Percentiles rank a stretch among this genome's conserved stretches.
Evolutionary conservation across 2,329 filamentous ascomycete species (phyloP).

Genomic region (Epichloe amarillans): DNA sequence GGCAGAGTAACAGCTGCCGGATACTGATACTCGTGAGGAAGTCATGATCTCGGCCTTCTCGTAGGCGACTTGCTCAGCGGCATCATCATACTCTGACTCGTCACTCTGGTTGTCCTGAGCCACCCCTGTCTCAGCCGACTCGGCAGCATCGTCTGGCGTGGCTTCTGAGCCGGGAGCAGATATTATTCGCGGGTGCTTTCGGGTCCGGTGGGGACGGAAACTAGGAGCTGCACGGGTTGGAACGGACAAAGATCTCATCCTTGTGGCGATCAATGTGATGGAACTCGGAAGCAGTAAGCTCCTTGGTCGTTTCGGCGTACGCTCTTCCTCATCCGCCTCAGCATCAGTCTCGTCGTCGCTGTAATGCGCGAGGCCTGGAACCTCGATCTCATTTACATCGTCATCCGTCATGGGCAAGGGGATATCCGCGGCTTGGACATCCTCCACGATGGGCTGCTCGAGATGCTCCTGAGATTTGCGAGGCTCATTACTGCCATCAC

Average conservation of each 20-base stretch:
- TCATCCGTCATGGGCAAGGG: conserved; percentile 54
- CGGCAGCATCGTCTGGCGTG: not conserved
- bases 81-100: conserved; percentile 20
- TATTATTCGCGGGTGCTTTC: not conserved
- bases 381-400: conserved; percentile 69
- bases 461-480: conserved; percentile 8
- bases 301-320: conserved; percentile 27
- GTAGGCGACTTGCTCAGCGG: conserved; percentile 32
- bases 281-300: conserved; percentile 23
- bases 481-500: conserved; percentile 6
- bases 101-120: not conserved
- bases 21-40: conserved; percentile 41
- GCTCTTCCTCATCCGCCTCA: conserved; percentile 24
- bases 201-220: conserved; percentile 1
- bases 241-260: conserved; percentile 36
- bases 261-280: conserved; percentile 17
- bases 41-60: conserved; percentile 47
- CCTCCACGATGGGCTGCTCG: conserved; percentile 13
- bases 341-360: conserved; percentile 48
- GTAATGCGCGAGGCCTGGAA: conserved; percentile 52
- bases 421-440: conserved; percentile 29
- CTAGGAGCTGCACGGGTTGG: conserved; percentile 23
- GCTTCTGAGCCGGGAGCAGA: not conserved
- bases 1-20: conserved; percentile 35
- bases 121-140: not conserved